These are phyloP conservation scores for Cutaneotrichosporon cutaneum DNA, from an alignment of 1,284 basidiomycete species.

Conservation along the genomic window DNA sequence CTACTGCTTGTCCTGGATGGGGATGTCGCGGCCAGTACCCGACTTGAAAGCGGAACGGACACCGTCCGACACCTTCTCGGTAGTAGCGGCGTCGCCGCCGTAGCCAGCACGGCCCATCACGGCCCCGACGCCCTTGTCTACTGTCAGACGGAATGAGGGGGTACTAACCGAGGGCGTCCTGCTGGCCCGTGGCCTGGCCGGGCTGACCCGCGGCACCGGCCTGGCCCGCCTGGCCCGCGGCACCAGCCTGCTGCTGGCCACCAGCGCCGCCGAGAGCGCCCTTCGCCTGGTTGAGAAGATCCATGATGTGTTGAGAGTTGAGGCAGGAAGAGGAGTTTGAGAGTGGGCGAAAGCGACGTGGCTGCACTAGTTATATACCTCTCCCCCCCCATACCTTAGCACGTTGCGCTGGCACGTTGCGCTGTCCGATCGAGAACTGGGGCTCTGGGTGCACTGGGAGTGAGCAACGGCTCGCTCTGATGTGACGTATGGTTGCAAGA, in stretches of 20 bases:
- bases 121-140: slow-evolving; percentile 49
- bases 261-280: slow-evolving; percentile 17
- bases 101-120: slow-evolving; percentile 44
- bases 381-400: too few relatives aligned
- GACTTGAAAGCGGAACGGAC: slow-evolving; percentile 52
- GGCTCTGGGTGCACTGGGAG: too few relatives aligned
- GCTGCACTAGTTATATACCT: too few relatives aligned
- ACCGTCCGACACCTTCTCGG: slow-evolving; percentile 55
- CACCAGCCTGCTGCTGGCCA: slow-evolving; percentile 9
- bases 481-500: too few relatives aligned
- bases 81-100: slow-evolving; percentile 43
- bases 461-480: too few relatives aligned
- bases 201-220: slow-evolving; percentile 9
- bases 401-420: too few relatives aligned
- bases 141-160: neutral
- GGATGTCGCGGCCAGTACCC: slow-evolving; percentile 44
- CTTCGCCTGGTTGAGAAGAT: slow-evolving; percentile 26
- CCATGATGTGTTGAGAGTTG: too few relatives aligned
- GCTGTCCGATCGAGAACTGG: too few relatives aligned
- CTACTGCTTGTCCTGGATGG: slow-evolving; percentile 41
- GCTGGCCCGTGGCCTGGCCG: slow-evolving; percentile 34
- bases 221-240: neutral
- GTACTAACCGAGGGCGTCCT: slow-evolving; percentile 48
- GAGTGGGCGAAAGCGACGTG: too few relatives aligned
- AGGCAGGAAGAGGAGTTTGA: too few relatives aligned